Evolutionary conservation across 2,329 filamentous ascomycete genomes (phyloP).

Genomic region (Nemania sp.): DNA sequence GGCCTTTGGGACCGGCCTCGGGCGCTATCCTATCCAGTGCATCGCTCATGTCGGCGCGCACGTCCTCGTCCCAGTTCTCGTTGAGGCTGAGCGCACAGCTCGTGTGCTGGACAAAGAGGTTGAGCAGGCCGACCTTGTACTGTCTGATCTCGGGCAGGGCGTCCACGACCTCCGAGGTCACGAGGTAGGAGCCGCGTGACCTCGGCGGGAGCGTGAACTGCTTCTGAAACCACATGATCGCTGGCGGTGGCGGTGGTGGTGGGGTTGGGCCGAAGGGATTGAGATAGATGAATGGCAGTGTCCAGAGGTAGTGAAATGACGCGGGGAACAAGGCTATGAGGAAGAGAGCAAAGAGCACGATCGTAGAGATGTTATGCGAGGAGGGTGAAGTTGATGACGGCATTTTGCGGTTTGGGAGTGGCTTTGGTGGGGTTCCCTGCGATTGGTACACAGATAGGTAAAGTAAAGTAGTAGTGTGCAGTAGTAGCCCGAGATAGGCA

Average conservation of each 20-base stretch:
- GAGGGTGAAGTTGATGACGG: constrained; percentile 47
- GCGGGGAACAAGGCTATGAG: constrained; percentile 57
- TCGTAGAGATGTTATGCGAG: constrained; percentile 46
- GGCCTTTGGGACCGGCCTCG: constrained; percentile 71
- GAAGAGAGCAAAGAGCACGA: constrained; percentile 54
- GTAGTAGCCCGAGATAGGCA: too few species aligned
- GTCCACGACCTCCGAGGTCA: constrained; percentile 75
- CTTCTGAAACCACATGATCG: constrained; percentile 81
- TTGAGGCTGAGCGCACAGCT: constrained; percentile 89
- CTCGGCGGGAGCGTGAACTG: constrained; percentile 76
- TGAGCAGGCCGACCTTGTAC: constrained; percentile 85
- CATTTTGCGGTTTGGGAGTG: constrained; percentile 40
- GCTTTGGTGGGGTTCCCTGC: constrained; percentile 36
- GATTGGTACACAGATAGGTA: too few species aligned
- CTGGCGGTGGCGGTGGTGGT: constrained; percentile 24
- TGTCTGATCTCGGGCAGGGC: constrained; percentile 77
- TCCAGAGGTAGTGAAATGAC: constrained; percentile 57
- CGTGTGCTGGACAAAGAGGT: constrained; percentile 95
- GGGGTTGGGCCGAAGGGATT: constrained; percentile 26
- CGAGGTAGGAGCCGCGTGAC: constrained; percentile 83
- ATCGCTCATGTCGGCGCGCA: constrained; percentile 92
- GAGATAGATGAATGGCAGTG: constrained; percentile 51
- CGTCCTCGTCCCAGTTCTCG: constrained; percentile 86
- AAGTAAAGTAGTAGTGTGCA: too few species aligned
- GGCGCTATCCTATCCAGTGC: constrained; percentile 89